Percentiles rank a stretch among this genome's conserved stretches.
phyloP scores from a whole-genome alignment of 768 basidiomycete genomes.

The Suillus tomentosus region DNA sequence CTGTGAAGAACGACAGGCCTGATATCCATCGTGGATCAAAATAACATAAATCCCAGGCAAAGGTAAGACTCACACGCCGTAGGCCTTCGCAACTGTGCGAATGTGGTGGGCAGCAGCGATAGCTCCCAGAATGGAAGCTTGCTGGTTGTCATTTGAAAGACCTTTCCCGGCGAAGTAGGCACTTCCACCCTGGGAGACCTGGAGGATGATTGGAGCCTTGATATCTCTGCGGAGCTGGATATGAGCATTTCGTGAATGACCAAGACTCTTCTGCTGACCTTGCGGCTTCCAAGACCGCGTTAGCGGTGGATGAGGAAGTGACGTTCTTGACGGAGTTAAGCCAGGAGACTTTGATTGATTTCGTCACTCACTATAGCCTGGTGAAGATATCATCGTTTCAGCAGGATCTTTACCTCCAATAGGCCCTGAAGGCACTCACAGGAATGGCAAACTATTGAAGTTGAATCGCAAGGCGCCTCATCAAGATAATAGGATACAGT shows the following conservation, averaged over 20 bases:
- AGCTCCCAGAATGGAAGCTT: constrained; percentile 93
- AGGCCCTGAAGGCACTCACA: constrained; percentile 51
- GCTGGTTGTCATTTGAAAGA: constrained; percentile 90
- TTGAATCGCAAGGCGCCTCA: constrained; percentile 18
- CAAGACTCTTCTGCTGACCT: constrained; percentile 47
- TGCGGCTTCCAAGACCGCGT: constrained; percentile 94
- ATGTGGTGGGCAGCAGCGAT: constrained; percentile 91
- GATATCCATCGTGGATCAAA: constrained; percentile 13
- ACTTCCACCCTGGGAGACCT: constrained; percentile 95
- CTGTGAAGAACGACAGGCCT: constrained; percentile 97
- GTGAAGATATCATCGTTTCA: background rate
- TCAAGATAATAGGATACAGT: background rate
- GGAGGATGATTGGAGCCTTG: constrained; percentile 97
- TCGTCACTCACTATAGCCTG: constrained; percentile 74
- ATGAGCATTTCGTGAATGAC: constrained; percentile 15
- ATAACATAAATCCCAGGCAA: constrained; percentile 3
- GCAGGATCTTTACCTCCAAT: background rate
- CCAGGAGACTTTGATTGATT: background rate
- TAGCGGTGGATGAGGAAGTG: constrained; percentile 93
- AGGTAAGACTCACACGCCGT: constrained; percentile 77
- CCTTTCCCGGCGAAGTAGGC: constrained; percentile 98
- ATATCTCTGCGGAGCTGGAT: constrained; percentile 60
- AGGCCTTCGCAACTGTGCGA: constrained; percentile 81
- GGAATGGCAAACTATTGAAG: constrained; percentile 74
- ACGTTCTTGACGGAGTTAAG: constrained; percentile 65